Percentiles rank a stretch among this genome's conserved stretches.
These are phyloP conservation scores for Lathyrus oleraceus DNA, from an alignment of 306 rosid genomes.

Conservation along the genomic window DNA sequence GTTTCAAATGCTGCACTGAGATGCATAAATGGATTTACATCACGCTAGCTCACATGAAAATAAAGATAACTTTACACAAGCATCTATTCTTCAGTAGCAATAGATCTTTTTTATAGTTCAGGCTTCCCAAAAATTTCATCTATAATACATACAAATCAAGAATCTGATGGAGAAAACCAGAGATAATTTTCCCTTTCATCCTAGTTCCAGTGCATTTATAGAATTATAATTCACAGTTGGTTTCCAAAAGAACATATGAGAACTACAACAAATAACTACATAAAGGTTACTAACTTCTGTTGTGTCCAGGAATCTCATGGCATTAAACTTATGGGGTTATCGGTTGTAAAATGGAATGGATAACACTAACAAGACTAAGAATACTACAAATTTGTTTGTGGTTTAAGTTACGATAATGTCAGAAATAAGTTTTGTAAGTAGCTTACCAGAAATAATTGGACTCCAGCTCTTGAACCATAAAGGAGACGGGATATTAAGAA, in stretches of 20 bases:
- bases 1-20: slow-evolving; percentile 13
- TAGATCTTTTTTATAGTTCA: neutral
- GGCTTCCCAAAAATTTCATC: neutral
- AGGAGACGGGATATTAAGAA: slow-evolving; percentile 72
- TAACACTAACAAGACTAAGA: slow-evolving; percentile 8
- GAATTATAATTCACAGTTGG: slow-evolving; percentile 2
- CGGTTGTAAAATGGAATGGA: slow-evolving; percentile 1
- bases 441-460: slow-evolving; percentile 85
- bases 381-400: slow-evolving; percentile 6
- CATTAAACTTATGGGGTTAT: slow-evolving; percentile 20
- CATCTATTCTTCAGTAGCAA: neutral
- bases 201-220: neutral
- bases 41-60: slow-evolving; percentile 7
- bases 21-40: slow-evolving; percentile 12
- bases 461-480: slow-evolving; percentile 88
- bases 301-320: slow-evolving; percentile 8
- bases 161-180: neutral
- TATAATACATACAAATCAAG: slow-evolving; percentile 19
- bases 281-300: neutral
- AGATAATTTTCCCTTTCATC: neutral
- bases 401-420: neutral
- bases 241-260: slow-evolving; percentile 18
- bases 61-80: slow-evolving; percentile 6
- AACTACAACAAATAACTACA: neutral
- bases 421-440: slow-evolving; percentile 24